A percentile compares a stretch with the other conserved stretches of the same genome.
Evolutionary conservation across 2,329 filamentous ascomycete genomes (phyloP).

Genomic region (Venturia effusa): DNA sequence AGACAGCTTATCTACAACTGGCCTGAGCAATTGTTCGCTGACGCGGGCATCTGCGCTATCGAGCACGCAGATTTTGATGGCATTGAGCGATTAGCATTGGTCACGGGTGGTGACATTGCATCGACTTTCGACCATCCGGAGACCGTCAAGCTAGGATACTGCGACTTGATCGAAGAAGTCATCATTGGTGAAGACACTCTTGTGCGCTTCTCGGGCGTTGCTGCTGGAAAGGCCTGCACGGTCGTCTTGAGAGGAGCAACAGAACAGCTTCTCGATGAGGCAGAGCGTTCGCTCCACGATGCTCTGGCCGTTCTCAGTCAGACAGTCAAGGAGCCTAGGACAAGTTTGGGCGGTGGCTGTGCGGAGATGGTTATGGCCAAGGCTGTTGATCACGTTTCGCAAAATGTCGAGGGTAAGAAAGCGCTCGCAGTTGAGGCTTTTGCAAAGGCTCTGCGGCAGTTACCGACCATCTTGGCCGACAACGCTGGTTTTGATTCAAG

Average conservation of each 20-base stretch:
- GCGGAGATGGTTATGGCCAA: conserved; percentile 99
- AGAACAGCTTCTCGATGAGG: conserved; percentile 92
- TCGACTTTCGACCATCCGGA: conserved; percentile 98
- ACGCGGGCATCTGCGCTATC: conserved; percentile 95
- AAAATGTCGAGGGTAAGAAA: conserved; percentile 93
- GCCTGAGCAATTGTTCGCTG: conserved; percentile 97
- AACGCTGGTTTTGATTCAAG: conserved; percentile 95
- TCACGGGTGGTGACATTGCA: conserved; percentile 94
- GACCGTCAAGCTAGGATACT: conserved; percentile 89
- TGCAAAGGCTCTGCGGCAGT: conserved; percentile 75
- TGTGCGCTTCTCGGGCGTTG: conserved; percentile 94
- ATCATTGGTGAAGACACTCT: conserved; percentile 97
- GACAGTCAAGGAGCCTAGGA: conserved; percentile 87
- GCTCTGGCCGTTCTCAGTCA: conserved; percentile 93
- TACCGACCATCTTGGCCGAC: conserved; percentile 93
- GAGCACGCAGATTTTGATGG: conserved; percentile 99
- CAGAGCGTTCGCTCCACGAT: conserved; percentile 91
- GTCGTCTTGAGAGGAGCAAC: conserved; percentile 94
- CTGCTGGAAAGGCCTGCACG: conserved; percentile 87
- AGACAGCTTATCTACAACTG: conserved; percentile 99
- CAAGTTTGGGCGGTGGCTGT: conserved; percentile 88
- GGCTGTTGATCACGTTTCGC: conserved; percentile 86
- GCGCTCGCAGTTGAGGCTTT: conserved; percentile 88
- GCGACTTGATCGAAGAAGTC: conserved; percentile 92
- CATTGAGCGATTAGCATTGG: conserved; percentile 85